phyloP scores from a whole-genome alignment of 345 rosid genomes.

The Hibiscus mutabilis region DNA sequence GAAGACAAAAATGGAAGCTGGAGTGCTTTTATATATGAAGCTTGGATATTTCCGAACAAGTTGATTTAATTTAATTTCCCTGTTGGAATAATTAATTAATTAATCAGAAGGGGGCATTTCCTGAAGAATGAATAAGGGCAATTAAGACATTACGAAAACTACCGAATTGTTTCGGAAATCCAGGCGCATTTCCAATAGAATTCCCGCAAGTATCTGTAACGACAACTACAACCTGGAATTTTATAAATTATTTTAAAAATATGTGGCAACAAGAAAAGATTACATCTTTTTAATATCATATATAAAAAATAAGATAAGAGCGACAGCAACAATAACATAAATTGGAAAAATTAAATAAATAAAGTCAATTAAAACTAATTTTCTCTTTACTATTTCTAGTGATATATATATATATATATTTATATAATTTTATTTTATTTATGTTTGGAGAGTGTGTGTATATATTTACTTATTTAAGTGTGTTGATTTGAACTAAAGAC shows the following conservation, averaged over 20 bases:
- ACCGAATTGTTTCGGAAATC: conserved; percentile 21
- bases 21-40: no score
- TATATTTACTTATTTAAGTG: not conserved
- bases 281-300: not conserved
- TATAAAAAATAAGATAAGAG: not conserved
- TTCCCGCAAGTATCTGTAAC: conserved; percentile 22
- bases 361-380: not conserved
- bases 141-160: not conserved
- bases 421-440: not conserved
- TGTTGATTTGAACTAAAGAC: conserved; percentile 38
- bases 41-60: no score
- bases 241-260: not conserved
- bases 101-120: not conserved
- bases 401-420: not conserved
- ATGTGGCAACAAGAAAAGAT: conserved; percentile 11
- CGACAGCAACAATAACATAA: not conserved
- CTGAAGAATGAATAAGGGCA: not conserved
- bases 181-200: conserved; percentile 24
- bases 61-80: no score
- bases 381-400: not conserved
- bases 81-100: no score
- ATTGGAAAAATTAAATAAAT: conserved; percentile 1
- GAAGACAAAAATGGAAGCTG: no score
- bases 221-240: conserved; percentile 26
- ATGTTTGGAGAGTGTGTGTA: no score